These are phyloP conservation scores for Pilaira anomala DNA, from an alignment of 192 early-diverging fungal species.

Conservation along the genomic window DNA sequence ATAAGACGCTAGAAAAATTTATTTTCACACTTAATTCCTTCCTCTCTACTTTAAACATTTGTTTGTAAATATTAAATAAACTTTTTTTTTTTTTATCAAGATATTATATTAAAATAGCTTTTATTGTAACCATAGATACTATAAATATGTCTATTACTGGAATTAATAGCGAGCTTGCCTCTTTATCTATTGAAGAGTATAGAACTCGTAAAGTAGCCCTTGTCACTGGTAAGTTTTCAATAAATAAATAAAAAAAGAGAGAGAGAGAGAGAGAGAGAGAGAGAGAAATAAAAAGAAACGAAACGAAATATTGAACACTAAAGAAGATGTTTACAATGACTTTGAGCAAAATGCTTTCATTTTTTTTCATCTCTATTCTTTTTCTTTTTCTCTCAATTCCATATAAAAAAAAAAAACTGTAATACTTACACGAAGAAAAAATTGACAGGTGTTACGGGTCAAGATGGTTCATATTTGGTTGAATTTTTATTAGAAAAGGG, in stretches of 20 bases:
- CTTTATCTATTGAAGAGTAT: slow-evolving; percentile 48
- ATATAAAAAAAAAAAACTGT: neutral
- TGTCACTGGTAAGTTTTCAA: slow-evolving; percentile 47
- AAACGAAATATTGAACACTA: neutral
- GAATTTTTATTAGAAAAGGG: slow-evolving; percentile 72
- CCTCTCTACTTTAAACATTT: neutral
- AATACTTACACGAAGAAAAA: neutral
- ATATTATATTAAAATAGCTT: neutral
- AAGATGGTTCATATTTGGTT: slow-evolving; percentile 76
- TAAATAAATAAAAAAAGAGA: neutral
- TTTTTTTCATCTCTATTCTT: neutral
- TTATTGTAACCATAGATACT: neutral
- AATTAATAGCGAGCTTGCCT: neutral
- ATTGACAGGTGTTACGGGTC: slow-evolving; percentile 69
- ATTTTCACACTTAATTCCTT: no score
- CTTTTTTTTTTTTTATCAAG: neutral
- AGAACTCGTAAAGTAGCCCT: slow-evolving; percentile 58
- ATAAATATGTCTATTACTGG: no score
- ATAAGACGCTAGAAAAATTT: no score
- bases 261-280: no score
- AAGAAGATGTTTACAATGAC: no score
- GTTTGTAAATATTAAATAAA: slow-evolving; percentile 17
- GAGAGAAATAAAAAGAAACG: no score
- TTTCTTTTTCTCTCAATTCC: neutral
- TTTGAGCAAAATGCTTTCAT: no score